These are phyloP conservation scores for Sporothrix luriei DNA, from an alignment of 2,329 filamentous ascomycete species.

Conservation along the genomic window DNA sequence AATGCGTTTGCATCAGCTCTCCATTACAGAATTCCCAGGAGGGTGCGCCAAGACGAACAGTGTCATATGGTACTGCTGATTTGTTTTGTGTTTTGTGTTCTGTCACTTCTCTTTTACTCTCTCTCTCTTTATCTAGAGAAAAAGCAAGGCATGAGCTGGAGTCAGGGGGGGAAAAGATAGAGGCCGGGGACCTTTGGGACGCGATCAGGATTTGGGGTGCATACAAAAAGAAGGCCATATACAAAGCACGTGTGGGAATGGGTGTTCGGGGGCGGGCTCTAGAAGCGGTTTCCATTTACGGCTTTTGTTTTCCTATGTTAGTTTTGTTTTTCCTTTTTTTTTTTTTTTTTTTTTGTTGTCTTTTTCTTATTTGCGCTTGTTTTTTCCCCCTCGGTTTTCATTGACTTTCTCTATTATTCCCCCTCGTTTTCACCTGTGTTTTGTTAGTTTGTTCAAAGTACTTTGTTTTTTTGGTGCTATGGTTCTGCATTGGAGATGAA, in stretches of 20 bases:
- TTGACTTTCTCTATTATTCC: background rate
- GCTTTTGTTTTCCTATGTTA: background rate
- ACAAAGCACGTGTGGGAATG: conserved; percentile 1
- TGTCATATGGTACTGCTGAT: background rate
- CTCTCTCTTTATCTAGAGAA: conserved; percentile 3
- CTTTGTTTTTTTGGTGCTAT: background rate
- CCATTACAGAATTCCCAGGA: background rate
- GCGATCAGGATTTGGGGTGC: conserved; percentile 1
- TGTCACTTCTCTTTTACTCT: background rate
- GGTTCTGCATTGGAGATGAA: conserved; percentile 6
- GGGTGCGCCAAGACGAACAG: background rate
- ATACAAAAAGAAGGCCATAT: conserved; percentile 29
- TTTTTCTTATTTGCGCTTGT: conserved; percentile 4
- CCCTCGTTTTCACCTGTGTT: conserved; percentile 14
- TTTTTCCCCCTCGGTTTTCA: conserved; percentile 30
- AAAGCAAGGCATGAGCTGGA: conserved; percentile 11
- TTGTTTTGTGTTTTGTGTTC: background rate
- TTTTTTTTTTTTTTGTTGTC: conserved; percentile 27
- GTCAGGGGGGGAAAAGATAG: background rate
- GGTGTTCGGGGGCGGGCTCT: background rate
- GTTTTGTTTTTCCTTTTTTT: background rate
- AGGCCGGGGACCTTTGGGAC: background rate
- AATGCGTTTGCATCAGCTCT: background rate
- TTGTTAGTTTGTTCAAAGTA: background rate
- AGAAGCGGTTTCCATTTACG: background rate